Evolutionary conservation across 495 filamentous ascomycete genomes (phyloP).

Genomic region (Bombardia bombarda): DNA sequence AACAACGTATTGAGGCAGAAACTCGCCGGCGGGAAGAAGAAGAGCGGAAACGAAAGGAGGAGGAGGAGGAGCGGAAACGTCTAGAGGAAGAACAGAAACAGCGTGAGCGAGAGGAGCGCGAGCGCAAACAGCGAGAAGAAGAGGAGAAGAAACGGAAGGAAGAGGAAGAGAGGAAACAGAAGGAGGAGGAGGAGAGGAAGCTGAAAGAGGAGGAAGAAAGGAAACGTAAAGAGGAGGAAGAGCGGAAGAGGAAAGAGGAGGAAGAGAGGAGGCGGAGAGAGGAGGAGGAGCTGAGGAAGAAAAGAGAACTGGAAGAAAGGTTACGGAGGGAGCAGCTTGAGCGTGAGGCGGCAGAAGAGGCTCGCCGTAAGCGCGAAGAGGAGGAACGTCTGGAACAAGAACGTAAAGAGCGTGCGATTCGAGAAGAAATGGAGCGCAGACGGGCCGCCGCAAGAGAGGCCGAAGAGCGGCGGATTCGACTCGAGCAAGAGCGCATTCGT

Average conservation of each 20-base stretch:
- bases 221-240: conserved; percentile 43
- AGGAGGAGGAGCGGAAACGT: no score
- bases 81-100: conserved; percentile 38
- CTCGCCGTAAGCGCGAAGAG: conserved; percentile 34
- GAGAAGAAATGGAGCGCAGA: conserved; percentile 51
- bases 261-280: conserved; percentile 21
- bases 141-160: conserved; percentile 27
- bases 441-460: conserved; percentile 48
- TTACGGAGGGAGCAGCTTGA: conserved; percentile 33
- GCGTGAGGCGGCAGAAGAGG: conserved; percentile 37
- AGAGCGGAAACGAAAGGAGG: conserved; percentile 33
- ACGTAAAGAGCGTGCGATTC: conserved; percentile 28
- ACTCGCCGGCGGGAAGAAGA: conserved; percentile 36
- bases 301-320: conserved; percentile 31
- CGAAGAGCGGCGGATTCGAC: conserved; percentile 37
- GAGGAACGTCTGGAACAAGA: conserved; percentile 16
- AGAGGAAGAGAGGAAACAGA: conserved; percentile 20
- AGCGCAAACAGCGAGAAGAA: conserved; percentile 10
- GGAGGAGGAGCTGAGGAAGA: conserved; percentile 28
- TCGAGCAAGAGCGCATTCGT: conserved; percentile 39
- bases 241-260: conserved; percentile 28
- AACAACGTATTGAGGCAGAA: conserved; percentile 21
- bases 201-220: conserved; percentile 24
- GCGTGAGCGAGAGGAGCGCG: conserved; percentile 5
- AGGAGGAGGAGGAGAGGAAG: conserved; percentile 22